Conservation (phyloP, 371 early-diverging fungal genomes). For the Dentiscutata heterogama region DNA sequence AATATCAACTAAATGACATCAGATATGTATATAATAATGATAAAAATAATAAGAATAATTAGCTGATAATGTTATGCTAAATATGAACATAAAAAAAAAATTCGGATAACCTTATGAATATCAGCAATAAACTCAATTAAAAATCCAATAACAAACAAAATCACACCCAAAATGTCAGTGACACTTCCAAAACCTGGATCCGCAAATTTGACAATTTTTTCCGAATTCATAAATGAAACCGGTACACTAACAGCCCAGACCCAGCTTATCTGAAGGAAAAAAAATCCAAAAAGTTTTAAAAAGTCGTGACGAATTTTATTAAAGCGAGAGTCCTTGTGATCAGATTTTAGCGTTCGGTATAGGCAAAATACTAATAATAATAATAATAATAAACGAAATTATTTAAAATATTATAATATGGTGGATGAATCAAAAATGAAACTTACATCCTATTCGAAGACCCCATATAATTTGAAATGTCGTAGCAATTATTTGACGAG, state of each 20-base stretch:
- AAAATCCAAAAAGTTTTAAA: slow-evolving; percentile 32
- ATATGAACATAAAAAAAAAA: neutral
- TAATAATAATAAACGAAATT: neutral
- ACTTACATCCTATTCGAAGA: slow-evolving; percentile 37
- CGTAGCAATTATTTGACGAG: slow-evolving; percentile 33
- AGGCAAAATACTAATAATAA: slow-evolving; percentile 31
- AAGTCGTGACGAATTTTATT: slow-evolving; percentile 32
- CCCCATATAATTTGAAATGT: slow-evolving; percentile 32
- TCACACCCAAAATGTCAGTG: slow-evolving; percentile 37
- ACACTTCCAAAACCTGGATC: slow-evolving; percentile 40
- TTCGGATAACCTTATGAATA: slow-evolving; percentile 28
- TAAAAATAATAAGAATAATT: neutral
- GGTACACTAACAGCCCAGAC: slow-evolving; percentile 44
- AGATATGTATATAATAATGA: too few relatives aligned
- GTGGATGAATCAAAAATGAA: neutral
- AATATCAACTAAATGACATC: neutral
- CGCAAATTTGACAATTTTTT: neutral
- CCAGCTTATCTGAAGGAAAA: slow-evolving; percentile 42
- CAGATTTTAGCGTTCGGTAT: slow-evolving; percentile 42
- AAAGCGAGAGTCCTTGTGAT: slow-evolving; percentile 36
- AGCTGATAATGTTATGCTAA: neutral
- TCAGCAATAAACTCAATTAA: slow-evolving; percentile 40
- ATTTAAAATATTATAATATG: neutral
- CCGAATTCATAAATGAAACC: slow-evolving; percentile 42
- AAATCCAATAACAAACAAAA: slow-evolving; percentile 22